These are phyloP conservation scores for Aspergillus coremiiformis DNA, from an alignment of 495 filamentous ascomycete species.

Conservation along the genomic window DNA sequence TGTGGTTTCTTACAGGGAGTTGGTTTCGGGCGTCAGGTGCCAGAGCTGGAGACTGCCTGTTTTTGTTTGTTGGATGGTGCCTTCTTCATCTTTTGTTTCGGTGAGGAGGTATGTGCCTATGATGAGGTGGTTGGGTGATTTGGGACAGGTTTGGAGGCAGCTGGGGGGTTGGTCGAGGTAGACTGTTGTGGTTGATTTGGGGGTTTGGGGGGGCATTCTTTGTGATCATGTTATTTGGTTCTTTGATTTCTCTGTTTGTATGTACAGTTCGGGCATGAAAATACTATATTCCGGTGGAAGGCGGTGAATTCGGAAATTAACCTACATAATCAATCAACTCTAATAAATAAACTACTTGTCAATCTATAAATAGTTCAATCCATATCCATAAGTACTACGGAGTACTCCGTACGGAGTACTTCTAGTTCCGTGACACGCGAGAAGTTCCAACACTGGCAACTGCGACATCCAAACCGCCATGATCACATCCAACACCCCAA, in stretches of 20 bases:
- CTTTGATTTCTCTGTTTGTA: not conserved
- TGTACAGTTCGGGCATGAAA: no score
- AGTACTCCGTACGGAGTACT: no score
- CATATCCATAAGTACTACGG: no score
- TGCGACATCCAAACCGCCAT: no score
- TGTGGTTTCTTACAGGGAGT: slow-evolving; percentile 41
- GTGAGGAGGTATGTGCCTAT: slow-evolving; percentile 83
- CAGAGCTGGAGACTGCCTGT: slow-evolving; percentile 69
- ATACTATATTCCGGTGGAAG: no score
- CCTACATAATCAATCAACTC: no score
- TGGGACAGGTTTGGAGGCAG: slow-evolving; percentile 74
- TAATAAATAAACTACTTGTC: no score
- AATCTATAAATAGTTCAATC: no score
- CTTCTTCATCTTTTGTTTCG: slow-evolving; percentile 30
- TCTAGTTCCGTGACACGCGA: no score
- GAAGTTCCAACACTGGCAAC: no score
- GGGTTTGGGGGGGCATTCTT: slow-evolving; percentile 12
- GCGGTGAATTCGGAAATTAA: no score
- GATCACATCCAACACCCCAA: no score
- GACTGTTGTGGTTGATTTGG: slow-evolving; percentile 29
- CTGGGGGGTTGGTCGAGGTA: slow-evolving; percentile 61
- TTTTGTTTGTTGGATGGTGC: slow-evolving; percentile 46
- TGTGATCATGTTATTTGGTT: not conserved
- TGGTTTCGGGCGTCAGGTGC: slow-evolving; percentile 36
- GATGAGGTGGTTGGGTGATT: slow-evolving; percentile 57